Conservation (phyloP, 352 stramenopile species). For the Pythium phragmiticola region DNA sequence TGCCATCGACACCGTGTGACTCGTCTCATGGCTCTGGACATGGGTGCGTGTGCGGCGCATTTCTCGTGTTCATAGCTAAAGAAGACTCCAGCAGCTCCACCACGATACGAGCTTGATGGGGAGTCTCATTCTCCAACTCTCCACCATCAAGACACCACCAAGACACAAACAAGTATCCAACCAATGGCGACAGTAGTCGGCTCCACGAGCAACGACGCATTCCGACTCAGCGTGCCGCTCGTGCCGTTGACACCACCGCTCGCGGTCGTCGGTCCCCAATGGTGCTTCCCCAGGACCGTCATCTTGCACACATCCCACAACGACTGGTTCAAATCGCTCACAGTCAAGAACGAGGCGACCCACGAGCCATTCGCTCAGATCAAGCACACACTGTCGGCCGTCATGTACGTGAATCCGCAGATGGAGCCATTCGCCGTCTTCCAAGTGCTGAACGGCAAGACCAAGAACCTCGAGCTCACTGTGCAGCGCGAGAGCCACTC, state of each 20-base stretch:
- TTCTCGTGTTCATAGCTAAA: too few relatives aligned
- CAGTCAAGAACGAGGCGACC: conserved; percentile 13
- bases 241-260: not conserved
- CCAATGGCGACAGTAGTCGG: too few relatives aligned
- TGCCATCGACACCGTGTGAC: too few relatives aligned
- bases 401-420: conserved; percentile 3
- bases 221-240: not conserved
- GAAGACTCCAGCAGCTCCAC: too few relatives aligned
- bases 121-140: too few relatives aligned
- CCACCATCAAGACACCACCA: too few relatives aligned
- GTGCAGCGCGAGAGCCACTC: not conserved
- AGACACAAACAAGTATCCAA: too few relatives aligned
- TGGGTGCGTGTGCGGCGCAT: too few relatives aligned
- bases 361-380: not conserved
- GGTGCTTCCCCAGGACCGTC: conserved; percentile 4
- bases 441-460: not conserved
- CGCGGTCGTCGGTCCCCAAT: not conserved
- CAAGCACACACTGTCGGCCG: conserved; percentile 12
- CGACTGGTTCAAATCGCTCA: conserved; percentile 2
- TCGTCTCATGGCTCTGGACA: too few relatives aligned
- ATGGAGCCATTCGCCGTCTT: conserved; percentile 9
- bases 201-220: not conserved
- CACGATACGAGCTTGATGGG: too few relatives aligned
- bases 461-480: conserved; percentile 10
- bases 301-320: not conserved